Evolutionary conservation across 148 eudicot genomes (phyloP), one percentile per base, ranked within the genome.

Genomic region (Selenicereus undatus): DNA sequence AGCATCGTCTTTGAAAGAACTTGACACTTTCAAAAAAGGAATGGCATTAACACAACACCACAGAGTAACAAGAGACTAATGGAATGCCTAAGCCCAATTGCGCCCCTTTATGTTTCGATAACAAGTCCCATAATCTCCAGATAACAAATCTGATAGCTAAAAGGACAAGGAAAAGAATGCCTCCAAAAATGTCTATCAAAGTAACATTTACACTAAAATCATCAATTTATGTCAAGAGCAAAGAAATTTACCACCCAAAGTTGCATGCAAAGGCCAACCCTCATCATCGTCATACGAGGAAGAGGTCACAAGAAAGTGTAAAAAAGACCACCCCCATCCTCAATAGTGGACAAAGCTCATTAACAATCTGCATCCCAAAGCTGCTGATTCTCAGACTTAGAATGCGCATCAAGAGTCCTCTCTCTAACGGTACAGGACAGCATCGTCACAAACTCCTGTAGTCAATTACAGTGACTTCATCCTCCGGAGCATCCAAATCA

Each of bases 401-500:
- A 32, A 52, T 76, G 78, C 8, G 29, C 12, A 22, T 64, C 12
- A 22, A 5, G 8, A 18, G 24, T 29, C 27, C 48, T 18, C 71
- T 48, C 66, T 75, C 78, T 48, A 50, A 51, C 51, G 22, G 81
- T 68, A 73, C 72, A 27, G 17, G 24, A 71, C 73, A 21, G 52
- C 56, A 39, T 48, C 43, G 74, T 88, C 89, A 97, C 81, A 94
- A 86, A 79, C 99, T 96, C 86, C 98, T 84, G 84, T 96, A 96
- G 83, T 96, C 99, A 22, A 96, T 92, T 39, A 96, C 99, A 12
- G 99, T 92, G 58, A 96, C 99, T 84, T 96, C 99, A 78, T 94
- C 98, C 66, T 97, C 99, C 10, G 98, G 98, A 8, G 97, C 99
- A 88, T 97, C 99, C 83, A 97, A 89, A 81, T 94, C 99, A 81